Conservation (phyloP, 139 green algal species). For the Haematococcus sp. region DNA sequence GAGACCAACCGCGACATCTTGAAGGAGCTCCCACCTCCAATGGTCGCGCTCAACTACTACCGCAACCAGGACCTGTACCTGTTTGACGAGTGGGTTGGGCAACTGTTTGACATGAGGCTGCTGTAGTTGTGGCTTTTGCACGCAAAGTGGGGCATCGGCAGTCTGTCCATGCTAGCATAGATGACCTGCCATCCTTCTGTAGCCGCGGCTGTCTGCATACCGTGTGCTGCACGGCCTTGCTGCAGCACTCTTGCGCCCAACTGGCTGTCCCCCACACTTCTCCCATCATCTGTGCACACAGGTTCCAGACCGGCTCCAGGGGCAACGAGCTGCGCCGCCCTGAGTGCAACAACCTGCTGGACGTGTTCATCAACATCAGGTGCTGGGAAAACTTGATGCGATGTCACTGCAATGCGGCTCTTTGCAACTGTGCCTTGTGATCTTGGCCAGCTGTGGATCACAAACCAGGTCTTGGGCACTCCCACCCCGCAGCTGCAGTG, state of each 20-base stretch:
- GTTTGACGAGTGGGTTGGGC: conserved; percentile 17
- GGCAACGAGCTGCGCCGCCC: conserved; percentile 28
- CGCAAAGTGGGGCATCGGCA: no score
- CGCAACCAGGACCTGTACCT: conserved; percentile 75
- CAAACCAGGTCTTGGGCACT: neutral
- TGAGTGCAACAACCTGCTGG: conserved; percentile 64
- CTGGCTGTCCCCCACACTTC: neutral
- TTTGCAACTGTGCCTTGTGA: neutral
- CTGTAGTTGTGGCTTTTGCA: neutral
- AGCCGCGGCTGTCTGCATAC: no score
- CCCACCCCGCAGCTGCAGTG: neutral
- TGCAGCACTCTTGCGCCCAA: no score
- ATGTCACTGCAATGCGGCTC: neutral
- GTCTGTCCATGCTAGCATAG: no score
- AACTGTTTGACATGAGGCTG: neutral
- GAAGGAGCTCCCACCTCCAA: conserved; percentile 68
- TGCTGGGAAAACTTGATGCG: neutral
- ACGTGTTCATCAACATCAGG: conserved; percentile 88
- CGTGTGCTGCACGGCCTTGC: no score
- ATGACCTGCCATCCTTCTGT: no score
- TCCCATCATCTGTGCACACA: neutral
- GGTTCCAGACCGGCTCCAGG: conserved; percentile 22
- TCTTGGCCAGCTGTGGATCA: neutral
- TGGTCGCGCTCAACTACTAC: conserved; percentile 91
- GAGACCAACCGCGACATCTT: conserved; percentile 7